phyloP scores from a whole-genome alignment of 257 asterid species.

The Ajuga chamaepitys region DNA sequence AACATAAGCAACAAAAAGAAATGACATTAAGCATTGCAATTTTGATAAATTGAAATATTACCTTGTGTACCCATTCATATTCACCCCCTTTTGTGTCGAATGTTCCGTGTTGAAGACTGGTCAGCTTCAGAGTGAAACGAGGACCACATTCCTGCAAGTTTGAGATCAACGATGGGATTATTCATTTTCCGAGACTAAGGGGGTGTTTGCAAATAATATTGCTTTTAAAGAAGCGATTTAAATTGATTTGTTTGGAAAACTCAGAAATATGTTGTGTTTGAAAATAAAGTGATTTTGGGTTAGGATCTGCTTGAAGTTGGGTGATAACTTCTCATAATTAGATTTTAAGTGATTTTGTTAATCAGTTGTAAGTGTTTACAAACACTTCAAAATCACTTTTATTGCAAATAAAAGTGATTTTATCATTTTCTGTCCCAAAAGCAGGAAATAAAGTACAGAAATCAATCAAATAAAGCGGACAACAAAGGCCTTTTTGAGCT shows the following conservation, averaged over 20 bases:
- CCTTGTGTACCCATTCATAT: slow-evolving; percentile 98
- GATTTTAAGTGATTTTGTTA: too few relatives aligned
- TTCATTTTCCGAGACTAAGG: neutral
- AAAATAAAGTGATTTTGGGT: too few relatives aligned
- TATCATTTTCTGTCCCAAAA: too few relatives aligned
- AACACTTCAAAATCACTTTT: too few relatives aligned
- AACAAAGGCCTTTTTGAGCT: neutral
- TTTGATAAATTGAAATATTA: slow-evolving; percentile 5
- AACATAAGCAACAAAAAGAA: neutral
- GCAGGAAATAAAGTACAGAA: neutral
- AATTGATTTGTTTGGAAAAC: too few relatives aligned
- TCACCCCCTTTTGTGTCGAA: slow-evolving; percentile 88
- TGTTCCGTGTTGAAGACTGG: slow-evolving; percentile 88
- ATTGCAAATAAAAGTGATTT: too few relatives aligned
- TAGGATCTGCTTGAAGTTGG: too few relatives aligned
- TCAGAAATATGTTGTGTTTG: too few relatives aligned
- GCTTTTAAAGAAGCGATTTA: too few relatives aligned
- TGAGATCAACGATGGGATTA: neutral
- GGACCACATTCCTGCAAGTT: slow-evolving; percentile 89
- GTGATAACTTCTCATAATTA: too few relatives aligned
- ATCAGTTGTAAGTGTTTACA: too few relatives aligned
- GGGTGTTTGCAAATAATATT: too few relatives aligned
- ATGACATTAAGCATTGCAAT: neutral
- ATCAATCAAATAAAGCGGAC: neutral
- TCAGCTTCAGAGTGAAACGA: slow-evolving; percentile 75